Evolutionary conservation across 2,329 filamentous ascomycete genomes (phyloP).

Genomic region (Calonectria leucothoes): DNA sequence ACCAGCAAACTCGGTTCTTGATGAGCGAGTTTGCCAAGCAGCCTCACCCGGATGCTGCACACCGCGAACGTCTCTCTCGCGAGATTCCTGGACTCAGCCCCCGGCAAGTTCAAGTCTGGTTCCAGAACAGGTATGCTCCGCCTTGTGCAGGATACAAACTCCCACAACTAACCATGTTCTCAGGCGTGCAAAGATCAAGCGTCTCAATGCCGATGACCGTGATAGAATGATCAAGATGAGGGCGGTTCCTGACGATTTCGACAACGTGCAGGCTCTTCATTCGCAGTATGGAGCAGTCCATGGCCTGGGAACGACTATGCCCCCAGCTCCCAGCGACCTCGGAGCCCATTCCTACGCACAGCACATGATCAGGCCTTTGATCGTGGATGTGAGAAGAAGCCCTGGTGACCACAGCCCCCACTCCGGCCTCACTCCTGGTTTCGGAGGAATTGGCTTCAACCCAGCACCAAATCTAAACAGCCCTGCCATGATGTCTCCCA

Average conservation of each 20-base stretch:
- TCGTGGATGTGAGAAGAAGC: conserved; percentile 76
- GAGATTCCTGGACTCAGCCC: conserved; percentile 94
- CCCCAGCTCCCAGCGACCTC: conserved; percentile 60
- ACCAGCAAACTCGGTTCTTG: conserved; percentile 96
- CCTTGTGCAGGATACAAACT: neutral
- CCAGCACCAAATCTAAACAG: conserved; percentile 61
- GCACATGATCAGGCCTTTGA: conserved; percentile 74
- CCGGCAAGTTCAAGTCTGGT: conserved; percentile 97
- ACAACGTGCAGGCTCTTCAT: conserved; percentile 76
- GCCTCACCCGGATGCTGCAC: conserved; percentile 91
- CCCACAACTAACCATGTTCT: conserved; percentile 27
- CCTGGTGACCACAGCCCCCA: conserved; percentile 76
- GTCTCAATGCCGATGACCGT: conserved; percentile 75
- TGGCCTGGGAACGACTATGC: conserved; percentile 59
- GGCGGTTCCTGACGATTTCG: conserved; percentile 77
- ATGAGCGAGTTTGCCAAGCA: conserved; percentile 98
- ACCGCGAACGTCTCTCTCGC: conserved; percentile 85
- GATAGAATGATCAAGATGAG: conserved; percentile 80
- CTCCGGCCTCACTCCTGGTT: conserved; percentile 74
- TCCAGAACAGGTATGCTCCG: conserved; percentile 86
- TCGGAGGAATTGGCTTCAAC: conserved; percentile 74
- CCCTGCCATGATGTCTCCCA: conserved; percentile 67
- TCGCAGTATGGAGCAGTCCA: conserved; percentile 74
- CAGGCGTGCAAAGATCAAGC: conserved; percentile 80
- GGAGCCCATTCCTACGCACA: conserved; percentile 63